phyloP scores from a whole-genome alignment of 2,329 filamentous ascomycete species.

The Colletotrichum echinochloae region DNA sequence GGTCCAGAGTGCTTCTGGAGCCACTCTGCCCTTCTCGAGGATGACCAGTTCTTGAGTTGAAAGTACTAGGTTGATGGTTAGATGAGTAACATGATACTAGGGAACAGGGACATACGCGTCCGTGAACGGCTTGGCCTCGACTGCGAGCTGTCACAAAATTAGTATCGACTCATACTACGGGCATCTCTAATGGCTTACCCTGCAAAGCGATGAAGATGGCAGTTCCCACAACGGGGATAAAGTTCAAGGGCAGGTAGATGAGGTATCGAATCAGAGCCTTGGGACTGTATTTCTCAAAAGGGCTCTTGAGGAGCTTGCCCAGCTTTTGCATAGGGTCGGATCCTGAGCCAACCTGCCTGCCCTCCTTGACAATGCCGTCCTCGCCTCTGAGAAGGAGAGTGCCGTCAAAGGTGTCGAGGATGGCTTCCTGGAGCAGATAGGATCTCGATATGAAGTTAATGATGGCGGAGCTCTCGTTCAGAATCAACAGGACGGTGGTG shows the following conservation, averaged over 20 bases:
- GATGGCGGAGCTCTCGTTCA: conserved; percentile 71
- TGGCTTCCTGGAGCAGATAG: conserved; percentile 83
- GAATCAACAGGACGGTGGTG: conserved; percentile 76
- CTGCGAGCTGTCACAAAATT: conserved; percentile 47
- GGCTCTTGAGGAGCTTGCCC: conserved; percentile 68
- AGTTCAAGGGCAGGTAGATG: conserved; percentile 91
- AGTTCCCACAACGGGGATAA: conserved; percentile 91
- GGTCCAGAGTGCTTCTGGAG: conserved; percentile 77
- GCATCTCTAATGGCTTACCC: conserved; percentile 56
- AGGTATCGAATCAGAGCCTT: conserved; percentile 80
- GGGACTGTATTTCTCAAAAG: conserved; percentile 67
- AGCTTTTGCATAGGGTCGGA: conserved; percentile 67
- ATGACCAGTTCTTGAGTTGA: conserved; percentile 87
- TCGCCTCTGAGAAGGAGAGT: conserved; percentile 66
- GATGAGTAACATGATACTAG: conserved; percentile 1
- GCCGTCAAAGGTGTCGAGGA: conserved; percentile 91
- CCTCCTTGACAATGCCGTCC: conserved; percentile 75
- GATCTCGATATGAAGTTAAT: conserved; percentile 70
- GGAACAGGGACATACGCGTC: conserved; percentile 58
- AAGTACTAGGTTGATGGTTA: conserved; percentile 74
- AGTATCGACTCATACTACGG: conserved; percentile 18
- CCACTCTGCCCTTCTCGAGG: conserved; percentile 73
- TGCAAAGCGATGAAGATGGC: conserved; percentile 83
- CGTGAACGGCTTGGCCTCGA: conserved; percentile 63
- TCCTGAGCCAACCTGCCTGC: conserved; percentile 77